Base-by-base conservation (phyloP, 2,329 filamentous ascomycete species). In the Colletotrichum filicis region DNA sequence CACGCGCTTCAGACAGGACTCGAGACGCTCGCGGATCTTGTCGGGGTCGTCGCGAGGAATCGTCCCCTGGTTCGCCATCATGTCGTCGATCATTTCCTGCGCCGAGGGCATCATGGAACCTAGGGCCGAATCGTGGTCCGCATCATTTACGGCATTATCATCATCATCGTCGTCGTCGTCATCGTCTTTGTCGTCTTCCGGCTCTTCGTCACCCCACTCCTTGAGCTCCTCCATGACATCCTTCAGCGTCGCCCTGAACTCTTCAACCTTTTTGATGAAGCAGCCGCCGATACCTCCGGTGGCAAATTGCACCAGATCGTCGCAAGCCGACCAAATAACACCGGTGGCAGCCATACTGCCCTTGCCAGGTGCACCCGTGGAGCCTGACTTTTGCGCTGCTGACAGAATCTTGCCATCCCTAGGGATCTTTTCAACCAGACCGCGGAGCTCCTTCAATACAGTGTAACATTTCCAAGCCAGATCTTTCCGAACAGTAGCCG, bases 201-300 rank as follows among this genome's bases (percentile, higher is more conserved):
- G 87, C 11, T 90, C 88, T 77, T 95, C 93, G 1, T 95, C 93
- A 24, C 92, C 91, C 95, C 95, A 98, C 77, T 96, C 94, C 80
- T 95, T 94, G 75, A 98, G 82, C 83, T 98, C 96, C 74, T 94
- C 90, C 76, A 97, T 89, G 0, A 95, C 93, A 83, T 98, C 96
- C 77, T 94, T 90, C 28, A 98, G 85, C 2, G 93, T 90, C 68
- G 94, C 94, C 53, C 91, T 86, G 82, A 92, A 94, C 80, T 95
- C 88, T 76, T 94, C 90, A 1, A 92, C 92, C 79, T 93, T 95
- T 76, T 88, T 86, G 0, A 93, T 87, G 59, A 96, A 87, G 70
- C 95, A 85, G 0, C 92, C 94, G 0, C 89, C 89, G 5, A 97
- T 88, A 0, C 95, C 95, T 28, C 91, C 83, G 6, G 86, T 87